A percentile compares a stretch with the other conserved stretches of the same genome.
Conservation (phyloP, 768 basidiomycete species). For the Termitomyces sp. region DNA sequence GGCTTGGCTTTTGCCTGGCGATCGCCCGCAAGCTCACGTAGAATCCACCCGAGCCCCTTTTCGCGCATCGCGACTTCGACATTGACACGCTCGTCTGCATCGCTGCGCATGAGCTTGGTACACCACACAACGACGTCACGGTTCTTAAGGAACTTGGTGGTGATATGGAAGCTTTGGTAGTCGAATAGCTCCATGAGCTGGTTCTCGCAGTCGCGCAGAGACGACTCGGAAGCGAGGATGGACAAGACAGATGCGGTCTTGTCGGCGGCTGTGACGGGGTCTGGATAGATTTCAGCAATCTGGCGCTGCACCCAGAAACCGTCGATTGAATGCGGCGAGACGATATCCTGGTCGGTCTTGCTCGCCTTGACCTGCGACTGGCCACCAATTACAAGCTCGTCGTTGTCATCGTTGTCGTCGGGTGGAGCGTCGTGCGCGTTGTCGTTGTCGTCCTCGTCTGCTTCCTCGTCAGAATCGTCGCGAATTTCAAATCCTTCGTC, state of each 20-base stretch:
- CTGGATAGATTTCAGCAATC: slow-evolving; percentile 85
- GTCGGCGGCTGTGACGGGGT: slow-evolving; percentile 90
- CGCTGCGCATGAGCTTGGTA: slow-evolving; percentile 88
- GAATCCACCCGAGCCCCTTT: slow-evolving; percentile 94
- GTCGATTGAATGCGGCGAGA: slow-evolving; percentile 89
- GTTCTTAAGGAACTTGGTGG: slow-evolving; percentile 89
- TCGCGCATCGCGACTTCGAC: slow-evolving; percentile 98
- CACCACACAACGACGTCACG: slow-evolving; percentile 97
- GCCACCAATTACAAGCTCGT: slow-evolving; percentile 77
- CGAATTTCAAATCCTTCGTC: slow-evolving; percentile 85
- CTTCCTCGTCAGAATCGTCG: slow-evolving; percentile 75
- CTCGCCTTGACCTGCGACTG: slow-evolving; percentile 46
- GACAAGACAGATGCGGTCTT: slow-evolving; percentile 82
- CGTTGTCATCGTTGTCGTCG: slow-evolving; percentile 43
- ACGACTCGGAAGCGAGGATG: slow-evolving; percentile 82
- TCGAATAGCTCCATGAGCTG: slow-evolving; percentile 96
- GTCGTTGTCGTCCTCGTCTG: slow-evolving; percentile 65
- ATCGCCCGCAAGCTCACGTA: slow-evolving; percentile 83
- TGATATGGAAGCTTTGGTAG: slow-evolving; percentile 86
- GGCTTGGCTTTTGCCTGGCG: slow-evolving; percentile 47
- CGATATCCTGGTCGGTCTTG: slow-evolving; percentile 68
- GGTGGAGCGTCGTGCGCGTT: slow-evolving; percentile 34
- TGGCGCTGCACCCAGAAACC: slow-evolving; percentile 99
- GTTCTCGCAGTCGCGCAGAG: slow-evolving; percentile 90
- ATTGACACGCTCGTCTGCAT: slow-evolving; percentile 85